Conservation (phyloP, 2,329 filamentous ascomycete species). For the Nothophoma quercina region DNA sequence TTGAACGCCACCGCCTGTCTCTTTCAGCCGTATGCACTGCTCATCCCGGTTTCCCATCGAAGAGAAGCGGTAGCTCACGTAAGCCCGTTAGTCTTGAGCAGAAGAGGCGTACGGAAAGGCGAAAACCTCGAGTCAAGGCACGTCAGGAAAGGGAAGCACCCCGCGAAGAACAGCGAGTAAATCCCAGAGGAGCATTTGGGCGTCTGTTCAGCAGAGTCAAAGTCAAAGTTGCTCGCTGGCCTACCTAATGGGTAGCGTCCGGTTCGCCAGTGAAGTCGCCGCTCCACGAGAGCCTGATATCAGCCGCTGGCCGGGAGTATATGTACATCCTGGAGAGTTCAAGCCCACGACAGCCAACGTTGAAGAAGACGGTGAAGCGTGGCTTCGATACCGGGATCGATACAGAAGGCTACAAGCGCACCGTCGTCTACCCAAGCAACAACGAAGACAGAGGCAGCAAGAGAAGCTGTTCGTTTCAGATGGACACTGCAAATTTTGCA, state of each 20-base stretch:
- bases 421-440: constrained; percentile 1
- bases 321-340: constrained; percentile 36
- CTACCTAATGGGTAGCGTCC: constrained; percentile 18
- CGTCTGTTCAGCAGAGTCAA: not conserved
- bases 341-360: constrained; percentile 17
- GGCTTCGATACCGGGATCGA: constrained; percentile 28
- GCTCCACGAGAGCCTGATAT: constrained; percentile 22
- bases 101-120: not conserved
- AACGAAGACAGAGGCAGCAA: constrained; percentile 6
- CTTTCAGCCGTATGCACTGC: too few relatives aligned
- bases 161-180: not conserved
- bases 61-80: not conserved
- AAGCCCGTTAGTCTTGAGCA: not conserved
- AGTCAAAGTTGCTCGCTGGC: not conserved
- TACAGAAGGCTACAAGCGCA: constrained; percentile 21
- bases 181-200: not conserved
- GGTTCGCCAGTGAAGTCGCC: constrained; percentile 6
- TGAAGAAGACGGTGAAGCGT: constrained; percentile 26
- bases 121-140: not conserved
- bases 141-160: not conserved
- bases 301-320: constrained; percentile 30
- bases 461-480: constrained; percentile 3
- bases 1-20: too few relatives aligned
- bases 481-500: constrained; percentile 18
- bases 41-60: not conserved